Base-by-base conservation (phyloP, 1,284 basidiomycete species). In the Papiliotrema flavescens region DNA sequence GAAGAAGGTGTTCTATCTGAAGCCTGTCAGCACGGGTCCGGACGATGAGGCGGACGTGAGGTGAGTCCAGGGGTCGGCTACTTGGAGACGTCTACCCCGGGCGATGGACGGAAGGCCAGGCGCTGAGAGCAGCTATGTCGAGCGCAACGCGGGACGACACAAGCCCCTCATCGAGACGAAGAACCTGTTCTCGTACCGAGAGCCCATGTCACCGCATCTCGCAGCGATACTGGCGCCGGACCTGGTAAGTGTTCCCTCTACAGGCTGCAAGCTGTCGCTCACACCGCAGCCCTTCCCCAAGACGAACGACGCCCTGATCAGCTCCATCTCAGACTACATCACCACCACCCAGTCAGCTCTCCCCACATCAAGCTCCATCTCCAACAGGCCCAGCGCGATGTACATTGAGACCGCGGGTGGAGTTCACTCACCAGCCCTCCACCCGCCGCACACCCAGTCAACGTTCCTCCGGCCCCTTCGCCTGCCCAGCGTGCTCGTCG, bases 331-430 rank as follows among this genome's bases (percentile, higher is more conserved):
- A 1, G 76, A 76, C 32, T 83, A 87, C 67, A 47, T 53, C 35
- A 17, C 40, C 22, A 3, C 40, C 8, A 34, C 26, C 20, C 35
- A 83, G 89, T 13, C 78, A 80, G 22, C 59, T 75, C 45, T 83
- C 82, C 59, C 84, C 85, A 0, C 45, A 4, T 3, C 28, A 11
- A 6, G 13, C 45, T 6, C 28, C n/a, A 34, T n/a, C 2, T 49
- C 40, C 34, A 11, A 5, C 28, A 39, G 55, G 23, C 47, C 66
- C 14, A 81, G 82, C 3, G 83, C 86, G 65, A 83, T 94, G 78
- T 97, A 88, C 68, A 78, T 98, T 44, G 95, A 98, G 78, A 95
- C 95, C 5, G 94, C 93, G 8, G 94, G 94, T 80, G 91, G 90
- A 90, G 90, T 97, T 1, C 94, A 98, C 68, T 95, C 90, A 57